These are phyloP conservation scores for Jatropha multifida DNA, from an alignment of 441 rosid genomes.

Conservation along the genomic window DNA sequence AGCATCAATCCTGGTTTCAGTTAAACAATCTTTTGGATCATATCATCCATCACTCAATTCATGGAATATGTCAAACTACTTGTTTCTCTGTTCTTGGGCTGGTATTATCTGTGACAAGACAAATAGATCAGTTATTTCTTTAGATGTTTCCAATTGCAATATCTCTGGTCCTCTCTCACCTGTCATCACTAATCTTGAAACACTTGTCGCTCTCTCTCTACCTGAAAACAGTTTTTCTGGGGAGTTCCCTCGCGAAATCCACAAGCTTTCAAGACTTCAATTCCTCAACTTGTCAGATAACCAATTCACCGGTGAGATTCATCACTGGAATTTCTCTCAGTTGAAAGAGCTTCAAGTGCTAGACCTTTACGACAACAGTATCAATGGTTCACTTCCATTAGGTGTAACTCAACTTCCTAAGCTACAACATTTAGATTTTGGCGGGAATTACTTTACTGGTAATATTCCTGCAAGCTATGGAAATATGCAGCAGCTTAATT, in stretches of 20 bases:
- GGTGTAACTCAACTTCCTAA: slow-evolving; percentile 44
- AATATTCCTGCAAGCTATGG: slow-evolving; percentile 60
- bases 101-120: slow-evolving; percentile 52
- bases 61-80: slow-evolving; percentile 62
- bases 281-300: slow-evolving; percentile 66
- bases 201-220: slow-evolving; percentile 52
- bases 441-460: slow-evolving; percentile 70
- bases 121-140: slow-evolving; percentile 46
- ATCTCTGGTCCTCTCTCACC: slow-evolving; percentile 68
- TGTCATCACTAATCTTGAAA: slow-evolving; percentile 40
- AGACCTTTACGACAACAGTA: slow-evolving; percentile 71
- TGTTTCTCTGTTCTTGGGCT: slow-evolving; percentile 66
- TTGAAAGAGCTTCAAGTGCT: slow-evolving; percentile 48
- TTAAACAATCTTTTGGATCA: slow-evolving; percentile 53
- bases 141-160: slow-evolving; percentile 58
- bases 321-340: slow-evolving; percentile 42
- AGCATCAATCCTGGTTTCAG: slow-evolving; percentile 58
- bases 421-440: slow-evolving; percentile 57
- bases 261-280: slow-evolving; percentile 47
- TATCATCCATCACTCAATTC: slow-evolving; percentile 48
- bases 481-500: slow-evolving; percentile 44
- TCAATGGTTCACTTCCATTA: slow-evolving; percentile 72
- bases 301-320: slow-evolving; percentile 52
- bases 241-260: slow-evolving; percentile 43
- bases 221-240: slow-evolving; percentile 59